phyloP scores from a whole-genome alignment of 2,329 filamentous ascomycete genomes.

The Pyricularia sp. region DNA sequence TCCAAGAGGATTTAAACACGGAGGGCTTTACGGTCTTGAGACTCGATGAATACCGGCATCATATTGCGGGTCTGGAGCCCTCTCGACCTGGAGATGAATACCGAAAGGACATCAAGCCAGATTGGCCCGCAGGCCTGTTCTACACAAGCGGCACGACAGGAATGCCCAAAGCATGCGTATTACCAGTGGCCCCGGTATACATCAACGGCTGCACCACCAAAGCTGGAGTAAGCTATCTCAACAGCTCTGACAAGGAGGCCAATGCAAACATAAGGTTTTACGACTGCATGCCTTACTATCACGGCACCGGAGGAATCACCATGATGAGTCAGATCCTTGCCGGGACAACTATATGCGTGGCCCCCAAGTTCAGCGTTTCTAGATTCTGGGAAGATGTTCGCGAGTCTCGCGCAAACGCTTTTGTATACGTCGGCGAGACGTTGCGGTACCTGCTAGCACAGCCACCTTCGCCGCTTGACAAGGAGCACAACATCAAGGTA shows the following conservation, averaged over 20 bases:
- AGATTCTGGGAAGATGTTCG: conserved; percentile 66
- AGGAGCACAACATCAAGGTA: conserved; percentile 48
- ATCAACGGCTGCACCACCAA: conserved; percentile 13
- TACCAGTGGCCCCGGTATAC: conserved; percentile 38
- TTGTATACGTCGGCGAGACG: conserved; percentile 72
- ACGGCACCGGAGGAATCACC: conserved; percentile 60
- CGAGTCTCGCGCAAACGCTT: conserved; percentile 57
- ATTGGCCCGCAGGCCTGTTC: conserved; percentile 53
- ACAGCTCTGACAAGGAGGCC: conserved; percentile 15
- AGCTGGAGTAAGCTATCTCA: conserved; percentile 20
- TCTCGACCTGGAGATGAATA: conserved; percentile 45
- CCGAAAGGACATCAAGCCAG: conserved; percentile 37
- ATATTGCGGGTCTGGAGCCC: conserved; percentile 26
- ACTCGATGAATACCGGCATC: conserved; percentile 30
- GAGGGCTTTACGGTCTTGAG: conserved; percentile 45
- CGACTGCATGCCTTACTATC: conserved; percentile 68
- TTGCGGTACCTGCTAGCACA: conserved; percentile 63
- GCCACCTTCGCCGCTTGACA: conserved; percentile 53
- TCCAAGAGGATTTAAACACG: conserved; percentile 39
- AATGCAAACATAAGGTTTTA: conserved; percentile 47
- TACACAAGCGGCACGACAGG: conserved; percentile 71
- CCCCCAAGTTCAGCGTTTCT: conserved; percentile 57
- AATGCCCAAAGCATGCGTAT: conserved; percentile 60
- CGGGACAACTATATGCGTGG: conserved; percentile 49
- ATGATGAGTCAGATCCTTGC: conserved; percentile 44